Base-by-base conservation (phyloP, 2,329 filamentous ascomycete species). In the Paramyrothecium roridum region DNA sequence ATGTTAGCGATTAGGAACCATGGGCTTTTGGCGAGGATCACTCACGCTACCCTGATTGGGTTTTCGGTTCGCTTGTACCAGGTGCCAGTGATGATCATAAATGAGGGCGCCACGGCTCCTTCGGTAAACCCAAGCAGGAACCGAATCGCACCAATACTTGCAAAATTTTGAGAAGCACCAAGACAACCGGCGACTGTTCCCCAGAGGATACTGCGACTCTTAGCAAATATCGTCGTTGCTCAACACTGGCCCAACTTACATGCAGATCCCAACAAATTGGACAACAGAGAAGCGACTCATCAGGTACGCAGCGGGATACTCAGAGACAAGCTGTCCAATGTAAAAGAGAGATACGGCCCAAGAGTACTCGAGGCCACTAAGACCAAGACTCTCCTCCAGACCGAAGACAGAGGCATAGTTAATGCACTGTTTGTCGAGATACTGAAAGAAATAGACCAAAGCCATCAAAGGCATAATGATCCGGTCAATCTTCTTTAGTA, bases 281-380 rank as follows among this genome's bases (percentile, higher is more conserved):
- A 76, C 75, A n/a, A 82, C 61, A 10, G 72, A 76, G 3, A 82
- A 67, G 4, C 73, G 68, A 34, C 71, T 76, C 78, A 82, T 81
- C 12, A 81, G 65, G 59, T 80, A 81, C 50, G 79, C 78, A 55
- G 76, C 78, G 1, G 78, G 78, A 54, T 75, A 79, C 57, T 80
- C 78, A 0, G 77, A 72, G 2, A 78, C 72, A 10, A 78, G 67
- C 57, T 79, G 75, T 8, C 73, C 70, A 54, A 80, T 59, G 60
- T 76, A 78, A 64, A 78, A 78, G 56, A 78, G 73, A 8, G 71
- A 74, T 11, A 67, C 73, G 30, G 68, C 73, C 79, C 79, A 81
- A 1, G 77, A 80, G 58, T 79, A 82, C 52, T 82, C 71, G 3
- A 62, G 63, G 48, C 71, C 73, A 1, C 71, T 73, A 59, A 82